These are phyloP conservation scores for Eucommia ulmoides DNA, from an alignment of 257 asterid genomes.

Conservation along the genomic window DNA sequence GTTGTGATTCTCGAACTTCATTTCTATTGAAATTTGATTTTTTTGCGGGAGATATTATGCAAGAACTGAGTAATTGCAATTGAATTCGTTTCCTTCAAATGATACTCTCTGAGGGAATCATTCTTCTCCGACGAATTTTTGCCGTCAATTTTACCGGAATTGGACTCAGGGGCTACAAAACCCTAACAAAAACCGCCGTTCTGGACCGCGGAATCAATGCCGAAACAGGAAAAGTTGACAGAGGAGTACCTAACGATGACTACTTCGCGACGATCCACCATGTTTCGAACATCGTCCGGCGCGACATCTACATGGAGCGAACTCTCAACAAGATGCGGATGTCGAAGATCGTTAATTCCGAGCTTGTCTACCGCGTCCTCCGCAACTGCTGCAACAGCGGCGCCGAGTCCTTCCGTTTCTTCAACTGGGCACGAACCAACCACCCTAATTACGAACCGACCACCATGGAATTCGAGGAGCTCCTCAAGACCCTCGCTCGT, in stretches of 20 bases:
- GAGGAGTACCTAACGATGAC: conserved; percentile 58
- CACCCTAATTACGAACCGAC: conserved; percentile 90
- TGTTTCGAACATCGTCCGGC: conserved; percentile 84
- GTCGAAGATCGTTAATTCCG: conserved; percentile 62
- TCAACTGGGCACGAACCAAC: conserved; percentile 81
- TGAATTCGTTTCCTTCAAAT: too few relatives aligned
- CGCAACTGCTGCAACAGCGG: conserved; percentile 70
- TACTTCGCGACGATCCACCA: conserved; percentile 88
- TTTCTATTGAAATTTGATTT: too few relatives aligned
- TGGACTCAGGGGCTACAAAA: conserved; percentile 15
- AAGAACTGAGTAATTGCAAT: too few relatives aligned
- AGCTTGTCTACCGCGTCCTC: conserved; percentile 73
- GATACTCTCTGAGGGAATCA: too few relatives aligned
- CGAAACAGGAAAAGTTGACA: conserved; percentile 10
- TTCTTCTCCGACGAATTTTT: too few relatives aligned
- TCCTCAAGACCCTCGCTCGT: conserved; percentile 63
- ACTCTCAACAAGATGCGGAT: conserved; percentile 84
- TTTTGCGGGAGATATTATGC: too few relatives aligned
- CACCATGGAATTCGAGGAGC: conserved; percentile 84
- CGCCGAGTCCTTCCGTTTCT: conserved; percentile 88
- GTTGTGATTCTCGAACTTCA: too few relatives aligned
- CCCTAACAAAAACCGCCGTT: conserved; percentile 7
- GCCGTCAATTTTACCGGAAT: too few relatives aligned
- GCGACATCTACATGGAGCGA: conserved; percentile 82
- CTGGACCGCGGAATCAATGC: conserved; percentile 16